Evolutionary conservation across 2,329 filamentous ascomycete species (phyloP).

Genomic region (Claviceps fusiformis): DNA sequence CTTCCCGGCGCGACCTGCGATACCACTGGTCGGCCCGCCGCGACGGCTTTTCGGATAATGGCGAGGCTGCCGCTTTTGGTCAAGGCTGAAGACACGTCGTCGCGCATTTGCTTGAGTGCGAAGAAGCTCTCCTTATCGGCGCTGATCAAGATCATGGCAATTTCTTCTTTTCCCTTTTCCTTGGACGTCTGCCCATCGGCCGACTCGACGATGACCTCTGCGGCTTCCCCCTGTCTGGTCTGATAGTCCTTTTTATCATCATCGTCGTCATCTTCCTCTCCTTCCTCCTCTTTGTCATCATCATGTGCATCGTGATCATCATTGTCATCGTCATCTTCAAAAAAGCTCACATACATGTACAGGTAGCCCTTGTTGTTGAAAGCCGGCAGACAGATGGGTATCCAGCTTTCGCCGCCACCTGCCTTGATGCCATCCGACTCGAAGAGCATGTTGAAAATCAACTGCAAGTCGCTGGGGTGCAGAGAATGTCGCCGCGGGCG

Average conservation of each 20-base stretch:
- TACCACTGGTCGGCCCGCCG: conserved; percentile 54
- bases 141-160: conserved; percentile 89
- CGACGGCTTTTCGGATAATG: conserved; percentile 59
- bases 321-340: conserved; percentile 38
- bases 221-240: conserved; percentile 15
- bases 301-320: not conserved
- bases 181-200: conserved; percentile 43
- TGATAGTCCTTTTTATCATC: not conserved
- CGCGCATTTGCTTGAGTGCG: conserved; percentile 62
- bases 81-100: conserved; percentile 53
- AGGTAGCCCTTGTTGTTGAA: conserved; percentile 96
- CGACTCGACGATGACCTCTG: conserved; percentile 36
- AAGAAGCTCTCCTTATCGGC: conserved; percentile 90
- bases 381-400: conserved; percentile 84
- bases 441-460: conserved; percentile 99
- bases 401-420: conserved; percentile 90
- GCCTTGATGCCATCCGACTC: conserved; percentile 85
- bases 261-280: too few relatives aligned
- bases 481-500: conserved; percentile 88
- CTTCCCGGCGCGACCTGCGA: conserved; percentile 69
- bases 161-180: conserved; percentile 61
- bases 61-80: conserved; percentile 62
- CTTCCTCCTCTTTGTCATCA: too few relatives aligned
- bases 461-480: conserved; percentile 85
- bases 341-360: conserved; percentile 98